phyloP scores from a whole-genome alignment of 1,139 yeast species.

The Yamadazyma trypodendri region DNA sequence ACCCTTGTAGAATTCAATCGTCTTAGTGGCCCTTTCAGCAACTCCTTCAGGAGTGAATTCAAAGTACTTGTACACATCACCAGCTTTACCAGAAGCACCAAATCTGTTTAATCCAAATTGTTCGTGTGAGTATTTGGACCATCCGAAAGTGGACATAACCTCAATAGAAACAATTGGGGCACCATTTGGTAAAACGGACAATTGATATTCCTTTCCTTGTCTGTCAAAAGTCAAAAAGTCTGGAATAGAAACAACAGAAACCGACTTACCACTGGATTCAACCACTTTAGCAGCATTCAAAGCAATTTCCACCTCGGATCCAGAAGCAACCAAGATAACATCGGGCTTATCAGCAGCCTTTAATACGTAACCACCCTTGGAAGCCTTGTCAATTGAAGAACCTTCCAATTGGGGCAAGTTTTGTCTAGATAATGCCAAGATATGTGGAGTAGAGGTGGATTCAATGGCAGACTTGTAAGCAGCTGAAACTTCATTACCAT shows the following conservation, averaged over 20 bases:
- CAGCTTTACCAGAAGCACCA: slow-evolving; percentile 96
- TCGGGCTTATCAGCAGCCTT: slow-evolving; percentile 61
- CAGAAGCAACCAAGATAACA: slow-evolving; percentile 82
- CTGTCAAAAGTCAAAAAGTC: slow-evolving; percentile 88
- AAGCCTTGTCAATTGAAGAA: slow-evolving; percentile 86
- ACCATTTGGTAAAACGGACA: slow-evolving; percentile 90
- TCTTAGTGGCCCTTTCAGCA: slow-evolving; percentile 80
- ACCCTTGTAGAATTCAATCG: slow-evolving; percentile 83
- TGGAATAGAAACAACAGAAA: slow-evolving; percentile 87
- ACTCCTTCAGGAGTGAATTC: slow-evolving; percentile 94
- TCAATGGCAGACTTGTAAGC: slow-evolving; percentile 83
- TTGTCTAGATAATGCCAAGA: slow-evolving; percentile 95
- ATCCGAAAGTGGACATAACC: slow-evolving; percentile 88
- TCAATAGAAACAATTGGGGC: slow-evolving; percentile 93
- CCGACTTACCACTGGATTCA: slow-evolving; percentile 50
- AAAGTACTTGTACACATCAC: slow-evolving; percentile 77
- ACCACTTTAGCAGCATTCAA: slow-evolving; percentile 80
- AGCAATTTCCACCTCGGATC: slow-evolving; percentile 89
- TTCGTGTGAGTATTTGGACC: slow-evolving; percentile 96
- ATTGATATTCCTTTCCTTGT: slow-evolving; percentile 77
- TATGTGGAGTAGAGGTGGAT: slow-evolving; percentile 74
- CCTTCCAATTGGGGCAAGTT: slow-evolving; percentile 96
- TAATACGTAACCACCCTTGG: slow-evolving; percentile 92
- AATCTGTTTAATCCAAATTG: slow-evolving; percentile 94
- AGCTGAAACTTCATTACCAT: slow-evolving; percentile 98